Percentiles rank a stretch among this genome's conserved stretches.
phyloP scores from a whole-genome alignment of 2,329 filamentous ascomycete genomes.

The Aureobasidium sp. region DNA sequence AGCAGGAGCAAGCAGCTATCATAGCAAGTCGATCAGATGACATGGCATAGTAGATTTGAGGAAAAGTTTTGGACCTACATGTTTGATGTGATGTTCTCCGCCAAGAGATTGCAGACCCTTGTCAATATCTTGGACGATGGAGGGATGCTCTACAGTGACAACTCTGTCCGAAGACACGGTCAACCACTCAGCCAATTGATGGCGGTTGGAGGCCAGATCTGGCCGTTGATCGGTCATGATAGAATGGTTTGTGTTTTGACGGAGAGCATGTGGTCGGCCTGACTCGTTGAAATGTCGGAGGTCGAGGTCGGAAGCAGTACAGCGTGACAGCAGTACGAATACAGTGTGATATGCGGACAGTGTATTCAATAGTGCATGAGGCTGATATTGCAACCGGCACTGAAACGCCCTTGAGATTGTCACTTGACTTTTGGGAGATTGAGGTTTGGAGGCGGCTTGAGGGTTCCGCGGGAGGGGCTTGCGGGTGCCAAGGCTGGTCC shows the following conservation, averaged over 20 bases:
- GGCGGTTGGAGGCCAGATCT: conserved; percentile 9
- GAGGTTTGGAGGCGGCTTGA: not conserved
- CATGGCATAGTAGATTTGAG: not conserved
- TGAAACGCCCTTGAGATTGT: not conserved
- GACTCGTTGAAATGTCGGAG: not conserved
- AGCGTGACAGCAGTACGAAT: not conserved
- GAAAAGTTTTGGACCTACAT: conserved; percentile 33
- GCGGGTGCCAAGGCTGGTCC: not conserved
- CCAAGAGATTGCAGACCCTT: conserved; percentile 58
- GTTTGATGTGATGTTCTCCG: conserved; percentile 47
- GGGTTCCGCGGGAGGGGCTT: not conserved
- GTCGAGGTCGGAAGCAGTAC: not conserved
- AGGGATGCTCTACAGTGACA: conserved; percentile 60
- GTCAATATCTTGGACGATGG: conserved; percentile 57
- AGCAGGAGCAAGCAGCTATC: conserved; percentile 15
- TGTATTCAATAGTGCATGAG: no score
- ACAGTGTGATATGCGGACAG: not conserved
- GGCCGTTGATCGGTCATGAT: conserved; percentile 16
- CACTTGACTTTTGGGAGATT: not conserved
- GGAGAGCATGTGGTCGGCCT: not conserved
- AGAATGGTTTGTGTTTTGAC: not conserved
- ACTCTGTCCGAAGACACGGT: conserved; percentile 42
- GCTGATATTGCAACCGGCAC: not conserved
- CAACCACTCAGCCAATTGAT: conserved; percentile 14
- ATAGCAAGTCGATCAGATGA: conserved; percentile 7